Conservation (phyloP, 1,284 basidiomycete species). For the Lignosus rhinocerotis region DNA sequence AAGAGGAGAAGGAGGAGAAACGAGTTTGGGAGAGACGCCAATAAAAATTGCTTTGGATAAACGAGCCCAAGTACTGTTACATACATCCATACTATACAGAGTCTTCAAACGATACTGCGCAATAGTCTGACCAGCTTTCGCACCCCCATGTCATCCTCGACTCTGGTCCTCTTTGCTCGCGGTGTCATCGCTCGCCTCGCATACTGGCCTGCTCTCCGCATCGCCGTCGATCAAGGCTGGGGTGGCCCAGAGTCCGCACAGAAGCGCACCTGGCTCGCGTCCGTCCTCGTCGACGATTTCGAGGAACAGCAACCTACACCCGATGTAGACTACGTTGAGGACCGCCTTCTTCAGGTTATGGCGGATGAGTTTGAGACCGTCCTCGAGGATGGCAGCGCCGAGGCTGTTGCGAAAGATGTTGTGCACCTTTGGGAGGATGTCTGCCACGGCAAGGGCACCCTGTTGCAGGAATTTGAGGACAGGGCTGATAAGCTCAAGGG, state of each 20-base stretch:
- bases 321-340: constrained; percentile 76
- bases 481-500: constrained; percentile 62
- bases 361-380: constrained; percentile 82
- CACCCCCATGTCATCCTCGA: not conserved
- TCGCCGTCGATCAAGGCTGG: constrained; percentile 83
- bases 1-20: not conserved
- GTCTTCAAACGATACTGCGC: not conserved
- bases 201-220: constrained; percentile 80
- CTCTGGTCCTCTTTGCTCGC: constrained; percentile 71
- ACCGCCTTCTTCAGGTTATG: constrained; percentile 78
- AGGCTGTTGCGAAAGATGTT: constrained; percentile 69
- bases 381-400: constrained; percentile 81
- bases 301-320: constrained; percentile 58
- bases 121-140: not conserved
- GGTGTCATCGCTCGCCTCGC: constrained; percentile 79
- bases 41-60: not conserved
- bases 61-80: too few species aligned
- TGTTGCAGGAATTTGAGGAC: constrained; percentile 57
- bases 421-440: constrained; percentile 66
- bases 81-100: not conserved
- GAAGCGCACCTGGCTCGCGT: constrained; percentile 83
- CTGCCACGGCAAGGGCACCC: constrained; percentile 41
- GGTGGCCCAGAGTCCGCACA: constrained; percentile 72
- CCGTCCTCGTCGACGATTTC: constrained; percentile 82
- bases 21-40: not conserved